phyloP scores from a whole-genome alignment of 176 grass and related monocot genomes.

The Themeda triandra region DNA sequence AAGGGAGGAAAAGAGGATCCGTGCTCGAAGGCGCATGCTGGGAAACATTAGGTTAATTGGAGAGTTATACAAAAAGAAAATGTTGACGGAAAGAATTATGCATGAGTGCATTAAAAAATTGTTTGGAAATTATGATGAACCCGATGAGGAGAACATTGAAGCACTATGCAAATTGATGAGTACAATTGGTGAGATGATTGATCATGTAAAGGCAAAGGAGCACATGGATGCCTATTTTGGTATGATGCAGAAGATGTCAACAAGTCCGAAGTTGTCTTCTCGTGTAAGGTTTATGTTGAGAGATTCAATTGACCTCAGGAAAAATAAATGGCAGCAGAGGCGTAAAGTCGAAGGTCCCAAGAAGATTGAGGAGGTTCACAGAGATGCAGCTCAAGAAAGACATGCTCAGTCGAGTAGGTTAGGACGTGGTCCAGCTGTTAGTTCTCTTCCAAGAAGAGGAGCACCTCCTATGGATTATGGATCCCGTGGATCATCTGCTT shows the following conservation, averaged over 20 bases:
- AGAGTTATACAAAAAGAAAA: slow-evolving; percentile 92
- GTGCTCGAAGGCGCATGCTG: slow-evolving; percentile 78
- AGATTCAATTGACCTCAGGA: slow-evolving; percentile 93
- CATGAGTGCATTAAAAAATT: slow-evolving; percentile 96
- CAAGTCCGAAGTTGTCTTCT: slow-evolving; percentile 69
- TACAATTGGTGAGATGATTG: slow-evolving; percentile 96
- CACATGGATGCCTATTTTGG: slow-evolving; percentile 95
- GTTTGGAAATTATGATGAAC: slow-evolving; percentile 57
- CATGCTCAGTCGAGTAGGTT: slow-evolving; percentile 81
- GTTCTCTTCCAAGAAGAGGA: slow-evolving; percentile 57
- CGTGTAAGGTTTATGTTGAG: slow-evolving; percentile 86
- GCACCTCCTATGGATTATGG: slow-evolving; percentile 53
- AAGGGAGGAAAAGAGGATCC: slow-evolving; percentile 74
- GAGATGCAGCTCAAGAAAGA: slow-evolving; percentile 89
- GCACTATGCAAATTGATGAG: slow-evolving; percentile 96
- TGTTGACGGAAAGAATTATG: slow-evolving; percentile 95
- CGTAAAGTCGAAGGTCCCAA: slow-evolving; percentile 97
- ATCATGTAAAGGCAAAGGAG: slow-evolving; percentile 86
- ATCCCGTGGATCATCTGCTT: slow-evolving; percentile 36
- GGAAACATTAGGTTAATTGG: slow-evolving; percentile 97
- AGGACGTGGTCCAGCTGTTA: slow-evolving; percentile 61
- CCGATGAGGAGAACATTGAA: slow-evolving; percentile 90
- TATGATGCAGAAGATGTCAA: slow-evolving; percentile 57
- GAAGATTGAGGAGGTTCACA: slow-evolving; percentile 96
- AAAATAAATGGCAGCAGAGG: slow-evolving; percentile 89